Evolutionary conservation across 2,329 filamentous ascomycete genomes (phyloP).

Genomic region (Aspergillus proliferans): DNA sequence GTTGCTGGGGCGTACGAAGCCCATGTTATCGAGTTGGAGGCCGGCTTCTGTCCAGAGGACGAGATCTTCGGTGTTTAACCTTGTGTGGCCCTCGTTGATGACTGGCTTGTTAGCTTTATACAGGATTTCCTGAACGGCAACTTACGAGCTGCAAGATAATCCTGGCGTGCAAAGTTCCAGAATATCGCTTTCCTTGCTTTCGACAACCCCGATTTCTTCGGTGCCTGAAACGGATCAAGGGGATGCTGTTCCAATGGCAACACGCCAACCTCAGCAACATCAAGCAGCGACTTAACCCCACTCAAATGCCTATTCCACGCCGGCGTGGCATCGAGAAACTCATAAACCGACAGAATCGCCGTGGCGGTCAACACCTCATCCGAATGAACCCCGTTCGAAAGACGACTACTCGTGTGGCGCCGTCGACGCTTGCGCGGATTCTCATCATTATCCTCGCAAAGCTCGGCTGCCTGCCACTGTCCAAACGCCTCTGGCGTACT

Average conservation of each 20-base stretch:
- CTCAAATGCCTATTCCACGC: constrained; percentile 61
- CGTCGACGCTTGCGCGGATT: constrained; percentile 39
- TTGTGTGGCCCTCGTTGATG: constrained; percentile 55
- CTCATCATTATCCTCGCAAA: constrained; percentile 26
- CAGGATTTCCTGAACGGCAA: constrained; percentile 1
- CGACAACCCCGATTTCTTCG: constrained; percentile 39
- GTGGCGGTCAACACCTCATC: constrained; percentile 61
- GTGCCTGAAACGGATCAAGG: constrained; percentile 32
- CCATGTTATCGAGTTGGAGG: constrained; percentile 50
- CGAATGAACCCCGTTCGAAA: constrained; percentile 34
- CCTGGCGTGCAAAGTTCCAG: constrained; percentile 62
- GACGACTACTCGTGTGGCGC: constrained; percentile 39
- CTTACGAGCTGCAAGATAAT: constrained; percentile 58
- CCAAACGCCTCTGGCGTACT: constrained; percentile 30
- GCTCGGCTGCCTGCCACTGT: constrained; percentile 30
- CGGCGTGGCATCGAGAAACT: constrained; percentile 59
- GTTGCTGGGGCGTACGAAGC: constrained; percentile 44
- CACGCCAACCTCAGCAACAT: constrained; percentile 38
- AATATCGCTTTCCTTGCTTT: constrained; percentile 56
- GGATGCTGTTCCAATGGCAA: constrained; percentile 34
- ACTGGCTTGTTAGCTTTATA: constrained; percentile 18
- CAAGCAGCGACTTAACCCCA: constrained; percentile 58
- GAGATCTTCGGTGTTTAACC: constrained; percentile 57
- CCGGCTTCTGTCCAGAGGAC: constrained; percentile 60
- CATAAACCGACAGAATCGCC: constrained; percentile 61